Evolutionary conservation across 345 rosid species (phyloP).

Genomic region (Sonneratia caseolaris): DNA sequence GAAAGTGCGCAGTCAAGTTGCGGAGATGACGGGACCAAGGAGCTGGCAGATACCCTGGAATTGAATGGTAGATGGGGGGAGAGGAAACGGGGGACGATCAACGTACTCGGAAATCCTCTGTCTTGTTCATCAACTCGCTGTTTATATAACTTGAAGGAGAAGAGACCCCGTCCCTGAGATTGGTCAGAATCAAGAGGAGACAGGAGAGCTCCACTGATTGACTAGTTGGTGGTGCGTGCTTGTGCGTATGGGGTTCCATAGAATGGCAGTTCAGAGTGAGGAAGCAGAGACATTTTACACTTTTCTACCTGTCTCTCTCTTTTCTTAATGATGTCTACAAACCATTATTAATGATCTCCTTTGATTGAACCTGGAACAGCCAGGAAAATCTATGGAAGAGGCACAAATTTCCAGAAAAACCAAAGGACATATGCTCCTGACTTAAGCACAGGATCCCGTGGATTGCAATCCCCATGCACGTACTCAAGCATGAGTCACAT

Average conservation of each 20-base stretch:
- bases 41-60: background rate
- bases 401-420: background rate
- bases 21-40: background rate
- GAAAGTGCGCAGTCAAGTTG: background rate
- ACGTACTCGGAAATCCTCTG: background rate
- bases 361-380: background rate
- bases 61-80: conserved; percentile 1
- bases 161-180: background rate
- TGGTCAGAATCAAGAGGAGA: background rate
- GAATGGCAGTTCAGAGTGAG: background rate
- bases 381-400: background rate
- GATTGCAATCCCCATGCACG: too few species aligned
- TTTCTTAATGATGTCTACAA: background rate
- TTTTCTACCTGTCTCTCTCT: background rate
- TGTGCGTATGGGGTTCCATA: background rate
- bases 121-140: background rate
- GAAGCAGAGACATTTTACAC: background rate
- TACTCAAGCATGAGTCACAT: too few species aligned
- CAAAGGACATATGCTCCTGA: background rate
- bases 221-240: background rate
- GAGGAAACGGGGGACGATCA: background rate
- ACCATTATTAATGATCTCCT: background rate
- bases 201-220: background rate
- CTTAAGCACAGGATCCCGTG: too few species aligned
- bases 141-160: background rate